Evolutionary conservation across 345 rosid genomes (phyloP).

Genomic region (Salix dunnii): DNA sequence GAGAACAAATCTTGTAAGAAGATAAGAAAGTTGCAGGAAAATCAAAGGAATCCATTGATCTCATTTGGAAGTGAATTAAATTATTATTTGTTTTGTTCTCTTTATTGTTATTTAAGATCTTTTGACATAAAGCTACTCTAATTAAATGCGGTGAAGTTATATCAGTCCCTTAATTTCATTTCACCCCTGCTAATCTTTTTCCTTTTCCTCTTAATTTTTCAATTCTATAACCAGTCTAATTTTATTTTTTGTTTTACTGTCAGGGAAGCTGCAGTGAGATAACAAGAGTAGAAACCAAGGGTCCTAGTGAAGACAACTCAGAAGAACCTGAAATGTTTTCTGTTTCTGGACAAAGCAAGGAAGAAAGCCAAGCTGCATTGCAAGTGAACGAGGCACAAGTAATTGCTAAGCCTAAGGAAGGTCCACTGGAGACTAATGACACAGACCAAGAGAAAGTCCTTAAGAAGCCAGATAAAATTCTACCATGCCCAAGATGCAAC

Average conservation of each 20-base stretch:
- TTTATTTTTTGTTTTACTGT: not conserved
- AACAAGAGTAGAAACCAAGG: conserved; percentile 21
- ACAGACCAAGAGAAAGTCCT: conserved; percentile 52
- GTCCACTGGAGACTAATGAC: conserved; percentile 40
- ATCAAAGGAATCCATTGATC: not conserved
- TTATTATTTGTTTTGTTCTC: not conserved
- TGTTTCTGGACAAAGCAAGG: conserved; percentile 11
- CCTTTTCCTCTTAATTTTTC: not conserved
- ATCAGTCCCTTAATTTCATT: not conserved
- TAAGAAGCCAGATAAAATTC: conserved; percentile 80
- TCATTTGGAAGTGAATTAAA: not conserved
- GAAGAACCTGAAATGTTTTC: conserved; percentile 19
- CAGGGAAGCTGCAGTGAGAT: conserved; percentile 30
- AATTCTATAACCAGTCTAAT: not conserved
- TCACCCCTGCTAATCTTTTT: not conserved
- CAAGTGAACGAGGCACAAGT: conserved; percentile 20
- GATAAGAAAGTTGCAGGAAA: not conserved
- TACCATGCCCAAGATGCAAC: conserved; percentile 90
- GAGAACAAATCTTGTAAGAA: not conserved
- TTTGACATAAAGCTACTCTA: not conserved
- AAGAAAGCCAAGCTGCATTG: conserved; percentile 14
- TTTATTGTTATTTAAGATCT: not conserved
- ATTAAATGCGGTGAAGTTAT: not conserved
- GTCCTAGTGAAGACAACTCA: conserved; percentile 5
- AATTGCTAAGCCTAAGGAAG: conserved; percentile 41